Evolutionary conservation across 331 rosid genomes (phyloP), one percentile per base, ranked within the genome.

Genomic region (Prunus yedoensis): DNA sequence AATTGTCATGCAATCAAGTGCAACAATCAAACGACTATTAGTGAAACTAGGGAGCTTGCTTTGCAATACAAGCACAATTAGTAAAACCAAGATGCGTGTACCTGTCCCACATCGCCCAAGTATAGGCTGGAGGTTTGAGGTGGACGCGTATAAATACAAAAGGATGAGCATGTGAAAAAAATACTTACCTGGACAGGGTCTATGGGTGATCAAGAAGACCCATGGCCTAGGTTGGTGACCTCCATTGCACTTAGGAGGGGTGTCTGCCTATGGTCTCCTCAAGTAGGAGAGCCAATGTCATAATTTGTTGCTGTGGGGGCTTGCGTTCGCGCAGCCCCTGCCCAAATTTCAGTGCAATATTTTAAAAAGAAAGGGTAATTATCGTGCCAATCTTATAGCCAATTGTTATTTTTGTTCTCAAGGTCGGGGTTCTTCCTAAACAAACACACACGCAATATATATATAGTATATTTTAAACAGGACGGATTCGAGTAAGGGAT

Each of bases 271-370:
- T 70, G 81, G 56, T 82, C 82, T 82, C 74, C 82, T 71, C 85
- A 35, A 2, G 82, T 4, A 71, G 85, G 74, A 82, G 85, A 82
- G 66, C 62, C 78, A 64, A 74, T 70, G 85, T 82, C 82, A 61
- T 68, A 73, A 82, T 82, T 82, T 82, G 77, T 82, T 58, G 10
- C 53, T 0, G 20, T 10, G 70, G 83, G 86, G 86, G 78, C 80
- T 68, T 83, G 86, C 79, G 86, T 83, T 16, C 80, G 86, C 80
- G 86, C 86, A 75, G 84, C 78, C 84, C 74, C 78, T 66, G 8
- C 11, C 66, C 35, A 75, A 12, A 12, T 11, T 0, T 0, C 52
- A 43, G 30, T 32, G 38, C 7, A 32, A 32, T 32, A 32, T 32
- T 32, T 5, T 32, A 32, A 32, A 32, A 32, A 4, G 38, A 35